Base-by-base conservation (phyloP, 2,329 filamentous ascomycete species). In the Colletotrichum lentis region DNA sequence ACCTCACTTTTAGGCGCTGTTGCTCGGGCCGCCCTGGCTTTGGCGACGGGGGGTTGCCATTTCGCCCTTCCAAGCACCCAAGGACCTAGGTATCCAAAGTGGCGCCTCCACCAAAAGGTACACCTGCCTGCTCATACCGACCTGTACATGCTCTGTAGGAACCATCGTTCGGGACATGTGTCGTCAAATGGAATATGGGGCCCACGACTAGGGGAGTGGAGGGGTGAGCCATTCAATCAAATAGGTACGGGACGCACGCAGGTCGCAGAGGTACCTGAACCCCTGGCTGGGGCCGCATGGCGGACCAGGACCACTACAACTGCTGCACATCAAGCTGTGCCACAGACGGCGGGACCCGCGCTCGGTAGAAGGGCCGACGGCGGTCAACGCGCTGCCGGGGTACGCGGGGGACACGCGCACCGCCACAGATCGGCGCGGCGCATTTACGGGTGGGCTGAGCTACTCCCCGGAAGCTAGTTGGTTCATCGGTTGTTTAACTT, bases 121-220 rank as follows among this genome's bases (percentile, higher is more conserved):
- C 27, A 41, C 11, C 55, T 27, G 24, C 24, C 24, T 24, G 24
- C 24, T 24, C 24, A 4, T 24, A 43, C 31, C 31, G 41, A 18
- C 50, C 47, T 16, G 22, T 10, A 10, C n/a, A n/a, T n/a, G n/a
- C n/a, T n/a, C n/a, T n/a, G n/a, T 35, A 43, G 24, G 18, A 18
- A 11, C 31, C 4, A 35, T 49, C 35, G 20, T 67, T 65, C 43
- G 69, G 70, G 71, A 72, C 70, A 72, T 71, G 71, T 71, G 71
- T 72, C 70, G 71, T 72, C 62, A 71, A 70, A 67, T 55, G 44
- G 64, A 68, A 60, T 61, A 66, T 46, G 55, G 62, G 66, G 65
- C 31, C 31, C 31, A 10, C 31, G 31, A 7, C 27, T 8, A 31
- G 27, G 31, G 31, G 31, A 35, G 31, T 8, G 31, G 31, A 31